Percentiles rank a stretch among this genome's conserved stretches.
phyloP scores from a whole-genome alignment of 306 rosid species.

The Abrus precatorius region DNA sequence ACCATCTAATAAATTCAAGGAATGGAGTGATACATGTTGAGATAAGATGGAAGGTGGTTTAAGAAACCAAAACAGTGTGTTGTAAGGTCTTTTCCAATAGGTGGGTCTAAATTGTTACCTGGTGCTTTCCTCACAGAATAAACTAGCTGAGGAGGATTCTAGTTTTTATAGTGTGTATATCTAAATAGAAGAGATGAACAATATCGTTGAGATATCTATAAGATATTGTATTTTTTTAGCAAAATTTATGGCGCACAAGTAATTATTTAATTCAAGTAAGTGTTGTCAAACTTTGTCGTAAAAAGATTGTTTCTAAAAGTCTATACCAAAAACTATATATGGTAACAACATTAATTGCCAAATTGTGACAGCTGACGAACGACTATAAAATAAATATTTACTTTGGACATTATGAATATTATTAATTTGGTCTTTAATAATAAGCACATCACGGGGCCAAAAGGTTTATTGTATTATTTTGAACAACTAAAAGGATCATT shows the following conservation, averaged over 20 bases:
- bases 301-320: neutral
- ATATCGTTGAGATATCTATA: neutral
- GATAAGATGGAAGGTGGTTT: slow-evolving; percentile 73
- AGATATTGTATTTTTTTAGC: neutral
- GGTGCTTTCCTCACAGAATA: neutral
- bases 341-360: too few species aligned
- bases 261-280: neutral
- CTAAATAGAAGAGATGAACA: neutral
- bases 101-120: neutral
- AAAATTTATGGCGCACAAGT: neutral
- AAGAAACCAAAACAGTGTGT: slow-evolving; percentile 33
- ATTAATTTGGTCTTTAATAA: neutral
- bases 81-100: neutral
- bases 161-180: neutral
- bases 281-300: neutral
- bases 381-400: too few species aligned
- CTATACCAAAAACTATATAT: neutral
- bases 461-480: neutral
- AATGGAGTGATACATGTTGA: slow-evolving; percentile 81
- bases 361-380: too few species aligned
- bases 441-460: neutral
- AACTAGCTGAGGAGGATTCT: neutral
- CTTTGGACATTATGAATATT: neutral
- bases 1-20: slow-evolving; percentile 76
- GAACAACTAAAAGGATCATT: neutral